Base-by-base conservation (phyloP, 1,284 basidiomycete genomes). In the Cryptococcus depauperatus region DNA sequence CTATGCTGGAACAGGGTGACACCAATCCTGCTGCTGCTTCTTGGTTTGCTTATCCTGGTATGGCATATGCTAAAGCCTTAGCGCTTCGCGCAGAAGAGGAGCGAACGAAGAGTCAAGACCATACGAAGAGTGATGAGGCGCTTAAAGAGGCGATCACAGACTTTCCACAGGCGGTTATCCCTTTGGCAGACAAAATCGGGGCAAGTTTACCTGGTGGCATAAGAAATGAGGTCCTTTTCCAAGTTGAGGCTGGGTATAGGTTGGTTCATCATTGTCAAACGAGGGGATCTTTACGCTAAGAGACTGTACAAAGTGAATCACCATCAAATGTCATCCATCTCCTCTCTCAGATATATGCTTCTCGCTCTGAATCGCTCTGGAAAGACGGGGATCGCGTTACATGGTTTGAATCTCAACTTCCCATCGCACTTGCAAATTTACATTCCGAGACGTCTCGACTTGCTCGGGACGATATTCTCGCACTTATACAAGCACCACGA, bases 141-240 rank as follows among this genome's bases (percentile, higher is more conserved):
- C 73, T 95, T 30, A 72, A 75, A 44, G 76, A 83, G 14, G 89
- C 89, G 0, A 79, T 91, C 11, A 62, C 76, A 13, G 76, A 78
- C 1, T 93, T 88, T 67, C 90, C 90, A 0, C 79, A 83, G 6
- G 76, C 91, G 5, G 77, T 89, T 0, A 80, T 83, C 0, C 74
- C 89, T 6, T 71, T 95, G 0, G 85, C 85, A 2, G 85, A 90
- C 62, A 90, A 88, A 68, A 75, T 85, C 10, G 86, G 89, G 14
- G 76, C 83, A 3, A 68, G 73, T 5, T 64, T 93, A 1, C 76
- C 85, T 1, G 68, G 69, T 3, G 71, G 76, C 1, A 73, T 85
- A 7, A 73, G 83, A 10, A 67, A 73, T 0, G 77, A 84, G 57
- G 72, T 71, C 2, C 77, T 79, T n/a, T 82, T 86, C 59, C 75